Evolutionary conservation across 192 early-diverging fungal species (phyloP).

Genomic region (Spinellus fusiger): DNA sequence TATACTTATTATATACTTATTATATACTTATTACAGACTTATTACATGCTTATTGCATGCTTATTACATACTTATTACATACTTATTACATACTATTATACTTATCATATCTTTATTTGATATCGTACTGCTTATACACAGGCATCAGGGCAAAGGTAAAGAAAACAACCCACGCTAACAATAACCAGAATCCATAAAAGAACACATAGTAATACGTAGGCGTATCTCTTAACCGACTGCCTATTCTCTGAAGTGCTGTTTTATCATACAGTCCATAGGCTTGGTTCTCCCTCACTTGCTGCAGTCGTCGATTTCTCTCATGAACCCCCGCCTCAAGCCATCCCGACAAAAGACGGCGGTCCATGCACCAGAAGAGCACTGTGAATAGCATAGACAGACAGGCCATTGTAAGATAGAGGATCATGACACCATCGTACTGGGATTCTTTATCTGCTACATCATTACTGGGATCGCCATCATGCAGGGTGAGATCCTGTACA

Average conservation of each 20-base stretch:
- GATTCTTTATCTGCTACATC: constrained; percentile 6
- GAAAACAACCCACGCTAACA: constrained; percentile 25
- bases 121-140: constrained; percentile 13
- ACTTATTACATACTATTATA: no score
- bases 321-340: constrained; percentile 22
- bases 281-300: background rate
- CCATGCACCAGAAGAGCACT: constrained; percentile 16
- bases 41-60: no score
- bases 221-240: constrained; percentile 2
- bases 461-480: constrained; percentile 22
- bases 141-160: constrained; percentile 31
- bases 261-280: background rate
- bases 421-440: constrained; percentile 29
- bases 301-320: constrained; percentile 13
- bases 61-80: no score
- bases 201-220: constrained; percentile 15
- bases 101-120: no score
- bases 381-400: background rate
- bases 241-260: constrained; percentile 13
- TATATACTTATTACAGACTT: no score
- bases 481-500: constrained; percentile 45
- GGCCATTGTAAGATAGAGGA: constrained; percentile 17
- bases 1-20: no score
- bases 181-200: constrained; percentile 21
- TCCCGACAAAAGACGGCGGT: constrained; percentile 9